A percentile compares a stretch with the other conserved stretches of the same genome.
Evolutionary conservation across 768 basidiomycete species (phyloP).

Genomic region (Hydnum rufescens): DNA sequence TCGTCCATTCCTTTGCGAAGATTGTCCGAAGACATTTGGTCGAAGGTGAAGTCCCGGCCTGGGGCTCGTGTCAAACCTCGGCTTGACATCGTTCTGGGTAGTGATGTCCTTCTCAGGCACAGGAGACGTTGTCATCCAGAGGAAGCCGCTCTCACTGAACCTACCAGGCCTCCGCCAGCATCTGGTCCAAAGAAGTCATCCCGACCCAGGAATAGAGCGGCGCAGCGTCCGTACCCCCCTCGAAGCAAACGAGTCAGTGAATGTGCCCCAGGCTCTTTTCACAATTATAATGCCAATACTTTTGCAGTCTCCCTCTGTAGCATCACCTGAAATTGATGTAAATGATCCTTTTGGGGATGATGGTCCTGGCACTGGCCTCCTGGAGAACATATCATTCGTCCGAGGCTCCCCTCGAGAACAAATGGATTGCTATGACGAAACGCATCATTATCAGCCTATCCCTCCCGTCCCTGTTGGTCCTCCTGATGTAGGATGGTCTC

Average conservation of each 20-base stretch:
- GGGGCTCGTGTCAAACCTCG: background rate
- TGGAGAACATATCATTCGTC: background rate
- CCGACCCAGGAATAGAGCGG: background rate
- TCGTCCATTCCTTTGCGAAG: slow-evolving; percentile 19
- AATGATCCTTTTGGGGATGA: background rate
- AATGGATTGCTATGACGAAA: no score
- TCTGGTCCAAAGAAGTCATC: background rate
- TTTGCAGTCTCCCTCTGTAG: background rate
- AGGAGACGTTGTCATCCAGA: slow-evolving; percentile 15
- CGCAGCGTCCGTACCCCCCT: background rate
- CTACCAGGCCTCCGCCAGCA: background rate
- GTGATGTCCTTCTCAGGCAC: slow-evolving; percentile 22
- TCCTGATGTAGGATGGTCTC: no score
- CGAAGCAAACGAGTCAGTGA: background rate
- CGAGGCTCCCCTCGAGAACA: background rate
- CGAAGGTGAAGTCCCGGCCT: slow-evolving; percentile 15
- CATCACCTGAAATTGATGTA: background rate
- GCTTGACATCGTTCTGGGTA: slow-evolving; percentile 8
- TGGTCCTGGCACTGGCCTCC: background rate
- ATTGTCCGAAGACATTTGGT: slow-evolving; percentile 21
- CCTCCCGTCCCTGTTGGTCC: no score
- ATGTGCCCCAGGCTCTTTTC: background rate
- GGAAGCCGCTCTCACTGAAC: background rate
- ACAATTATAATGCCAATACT: background rate
- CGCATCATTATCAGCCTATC: no score